phyloP scores from a whole-genome alignment of 23 red algal species.

The Pyropia haitanensis region DNA sequence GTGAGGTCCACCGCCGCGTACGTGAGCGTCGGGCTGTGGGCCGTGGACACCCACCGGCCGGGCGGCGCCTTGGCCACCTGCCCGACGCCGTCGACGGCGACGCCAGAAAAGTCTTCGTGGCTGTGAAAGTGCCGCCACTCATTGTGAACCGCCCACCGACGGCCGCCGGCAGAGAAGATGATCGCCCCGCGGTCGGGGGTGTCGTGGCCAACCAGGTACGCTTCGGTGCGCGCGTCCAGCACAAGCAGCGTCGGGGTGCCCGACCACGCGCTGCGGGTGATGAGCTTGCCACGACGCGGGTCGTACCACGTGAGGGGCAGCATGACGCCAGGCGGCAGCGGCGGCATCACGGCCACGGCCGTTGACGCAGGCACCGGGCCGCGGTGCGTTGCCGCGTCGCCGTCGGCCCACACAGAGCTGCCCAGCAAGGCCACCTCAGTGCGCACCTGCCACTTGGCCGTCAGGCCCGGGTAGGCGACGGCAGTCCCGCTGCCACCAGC shows the following conservation, averaged over 20 bases:
- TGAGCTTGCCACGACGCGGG: slow-evolving; percentile 37
- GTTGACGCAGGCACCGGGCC: not conserved
- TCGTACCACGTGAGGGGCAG: slow-evolving; percentile 25
- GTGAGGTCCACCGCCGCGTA: slow-evolving; percentile 49
- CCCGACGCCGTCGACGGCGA: slow-evolving; percentile 38
- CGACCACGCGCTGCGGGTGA: slow-evolving; percentile 52
- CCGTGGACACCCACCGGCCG: slow-evolving; percentile 24
- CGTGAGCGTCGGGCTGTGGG: slow-evolving; percentile 1
- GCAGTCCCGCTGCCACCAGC: not conserved
- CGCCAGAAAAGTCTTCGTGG: slow-evolving; percentile 37
- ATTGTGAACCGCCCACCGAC: slow-evolving; percentile 37
- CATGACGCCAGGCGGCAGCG: not conserved
- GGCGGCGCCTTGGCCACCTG: slow-evolving; percentile 50
- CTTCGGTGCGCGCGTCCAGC: slow-evolving; percentile 44
- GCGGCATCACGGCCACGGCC: not conserved
- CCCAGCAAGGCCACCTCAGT: slow-evolving; percentile 28
- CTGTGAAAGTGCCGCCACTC: slow-evolving; percentile 44
- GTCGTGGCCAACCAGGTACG: slow-evolving; percentile 62
- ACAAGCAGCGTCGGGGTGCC: slow-evolving; percentile 37
- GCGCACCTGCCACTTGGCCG: slow-evolving; percentile 19
- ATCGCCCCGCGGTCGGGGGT: slow-evolving; percentile 37
- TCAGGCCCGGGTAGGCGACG: slow-evolving; percentile 9
- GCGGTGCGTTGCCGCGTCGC: too few relatives aligned
- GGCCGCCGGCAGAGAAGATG: slow-evolving; percentile 24
- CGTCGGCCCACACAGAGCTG: slow-evolving; percentile 8